Evolutionary conservation across 2,329 filamentous ascomycete species (phyloP).

Genomic region (Phaeosphaeriaceae sp.): DNA sequence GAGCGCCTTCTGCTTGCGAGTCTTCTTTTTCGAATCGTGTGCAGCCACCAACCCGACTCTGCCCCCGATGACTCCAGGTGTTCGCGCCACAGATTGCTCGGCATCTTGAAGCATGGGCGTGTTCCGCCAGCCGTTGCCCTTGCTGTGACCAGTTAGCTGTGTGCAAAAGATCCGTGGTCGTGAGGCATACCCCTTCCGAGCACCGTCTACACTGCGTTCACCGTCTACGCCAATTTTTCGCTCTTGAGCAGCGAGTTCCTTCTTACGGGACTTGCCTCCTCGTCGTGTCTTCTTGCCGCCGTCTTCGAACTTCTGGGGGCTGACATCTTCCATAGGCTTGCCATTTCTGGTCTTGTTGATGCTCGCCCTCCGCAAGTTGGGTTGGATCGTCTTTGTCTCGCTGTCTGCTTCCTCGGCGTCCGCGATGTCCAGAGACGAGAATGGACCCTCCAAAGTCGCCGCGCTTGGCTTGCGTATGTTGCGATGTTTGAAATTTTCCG

Average conservation of each 20-base stretch:
- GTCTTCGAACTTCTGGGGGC: constrained; percentile 41
- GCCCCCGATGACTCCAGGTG: constrained; percentile 48
- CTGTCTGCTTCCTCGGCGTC: constrained; percentile 48
- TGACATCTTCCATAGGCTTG: constrained; percentile 49
- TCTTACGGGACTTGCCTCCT: constrained; percentile 55
- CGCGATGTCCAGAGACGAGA: constrained; percentile 50
- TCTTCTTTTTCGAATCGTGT: constrained; percentile 49
- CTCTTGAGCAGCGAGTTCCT: constrained; percentile 53
- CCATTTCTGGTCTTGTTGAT: constrained; percentile 50
- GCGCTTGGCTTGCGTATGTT: constrained; percentile 45
- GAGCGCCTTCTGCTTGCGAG: constrained; percentile 56
- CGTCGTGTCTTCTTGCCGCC: constrained; percentile 55
- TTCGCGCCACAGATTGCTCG: constrained; percentile 49
- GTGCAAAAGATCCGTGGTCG: constrained; percentile 24
- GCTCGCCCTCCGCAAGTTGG: constrained; percentile 41
- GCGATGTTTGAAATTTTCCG: constrained; percentile 37
- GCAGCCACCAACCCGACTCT: constrained; percentile 46
- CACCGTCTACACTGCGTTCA: constrained; percentile 34
- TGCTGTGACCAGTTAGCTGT: constrained; percentile 41
- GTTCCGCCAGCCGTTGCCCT: constrained; percentile 71
- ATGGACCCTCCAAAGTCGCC: constrained; percentile 49
- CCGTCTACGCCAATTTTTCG: constrained; percentile 39
- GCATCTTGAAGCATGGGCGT: constrained; percentile 70
- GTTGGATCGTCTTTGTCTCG: constrained; percentile 36
- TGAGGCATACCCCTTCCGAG: constrained; percentile 43